Evolutionary conservation across 2,329 filamentous ascomycete species (phyloP), one percentile per base, ranked within the genome.

Genomic region (Clarireedia hainanense): DNA sequence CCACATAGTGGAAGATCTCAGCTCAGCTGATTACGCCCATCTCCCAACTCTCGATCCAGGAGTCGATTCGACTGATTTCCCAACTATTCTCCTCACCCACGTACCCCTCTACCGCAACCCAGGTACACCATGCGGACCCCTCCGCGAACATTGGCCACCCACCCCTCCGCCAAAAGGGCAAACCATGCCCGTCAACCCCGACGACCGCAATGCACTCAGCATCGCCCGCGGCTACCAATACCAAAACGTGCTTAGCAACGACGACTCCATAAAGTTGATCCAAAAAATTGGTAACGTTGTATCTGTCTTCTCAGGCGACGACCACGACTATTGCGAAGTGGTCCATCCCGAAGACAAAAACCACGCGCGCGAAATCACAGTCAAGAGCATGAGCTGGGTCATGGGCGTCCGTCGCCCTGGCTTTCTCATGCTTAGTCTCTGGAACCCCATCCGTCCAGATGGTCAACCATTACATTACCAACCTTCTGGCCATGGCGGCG

Each of bases 281-380:
- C 79, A 85, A 58, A 88, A 85, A 60, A 77, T 96, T 36, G 91
- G 90, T 36, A 89, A 94, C 59, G 82, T 97, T 12, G 78, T 83
- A 3, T 87, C 94, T 61, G 87, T 91, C 45, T 99, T 97, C 68
- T 96, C 91, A 0, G 94, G 94, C 10, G 94, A 99, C 65, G 94
- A 99, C 68, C 94, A 99, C 73, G 94, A 99, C 73, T 96, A 97
- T 73, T 99, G 94, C 73, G 91, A 96, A 66, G 74, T 97, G 6
- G 78, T 85, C 0, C 94, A 99, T 70, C 82, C 84, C 15, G 58
- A 58, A 51, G 62, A 65, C 2, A 78, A 81, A 17, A 82, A 85
- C 57, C 84, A 84, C 60, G 74, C 81, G 24, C 71, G 72, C 24
- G 94, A 99, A 70, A 95, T 96, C 61, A 99, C 94, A 0, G 91